Percentiles rank a stretch among this genome's conserved stretches.
phyloP scores from a whole-genome alignment of 139 green algal species.

The Tetradesmus lagerheimii region DNA sequence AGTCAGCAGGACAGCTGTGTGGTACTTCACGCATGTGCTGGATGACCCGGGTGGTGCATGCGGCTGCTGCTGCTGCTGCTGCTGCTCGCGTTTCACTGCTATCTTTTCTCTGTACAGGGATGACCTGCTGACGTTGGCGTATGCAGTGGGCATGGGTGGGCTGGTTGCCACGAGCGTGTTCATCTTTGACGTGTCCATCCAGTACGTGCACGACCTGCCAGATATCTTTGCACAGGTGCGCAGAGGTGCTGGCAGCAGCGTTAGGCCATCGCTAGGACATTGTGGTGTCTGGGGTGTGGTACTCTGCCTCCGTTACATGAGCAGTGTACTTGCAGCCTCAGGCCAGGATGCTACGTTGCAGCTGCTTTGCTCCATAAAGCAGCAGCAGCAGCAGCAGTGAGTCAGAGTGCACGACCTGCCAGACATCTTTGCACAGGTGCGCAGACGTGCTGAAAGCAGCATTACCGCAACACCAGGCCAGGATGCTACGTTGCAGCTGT shows the following conservation, averaged over 20 bases:
- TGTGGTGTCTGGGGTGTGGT: too few relatives aligned
- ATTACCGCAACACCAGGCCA: too few relatives aligned
- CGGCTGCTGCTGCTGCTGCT: neutral
- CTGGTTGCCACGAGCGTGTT: slow-evolving; percentile 70
- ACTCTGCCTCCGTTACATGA: too few relatives aligned
- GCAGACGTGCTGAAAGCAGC: too few relatives aligned
- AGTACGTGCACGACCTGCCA: slow-evolving; percentile 74
- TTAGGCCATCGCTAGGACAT: too few relatives aligned
- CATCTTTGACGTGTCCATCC: slow-evolving; percentile 70
- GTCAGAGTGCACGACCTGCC: slow-evolving; percentile 74
- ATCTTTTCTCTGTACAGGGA: slow-evolving; percentile 11
- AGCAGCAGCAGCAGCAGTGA: neutral
- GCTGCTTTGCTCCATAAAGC: neutral
- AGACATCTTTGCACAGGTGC: slow-evolving; percentile 59
- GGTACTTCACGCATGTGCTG: too few relatives aligned
- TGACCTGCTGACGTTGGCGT: slow-evolving; percentile 58
- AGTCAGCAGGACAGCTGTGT: too few relatives aligned
- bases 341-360: too few relatives aligned
- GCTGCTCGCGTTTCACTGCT: neutral
- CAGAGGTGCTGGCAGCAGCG: neutral
- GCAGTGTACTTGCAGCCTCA: too few relatives aligned
- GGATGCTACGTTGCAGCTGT: too few relatives aligned
- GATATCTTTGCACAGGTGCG: slow-evolving; percentile 57
- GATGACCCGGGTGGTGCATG: neutral
- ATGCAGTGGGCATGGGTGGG: slow-evolving; percentile 56